These are phyloP conservation scores for Diaporthe longicolla DNA, from an alignment of 2,329 filamentous ascomycete genomes.

Conservation along the genomic window DNA sequence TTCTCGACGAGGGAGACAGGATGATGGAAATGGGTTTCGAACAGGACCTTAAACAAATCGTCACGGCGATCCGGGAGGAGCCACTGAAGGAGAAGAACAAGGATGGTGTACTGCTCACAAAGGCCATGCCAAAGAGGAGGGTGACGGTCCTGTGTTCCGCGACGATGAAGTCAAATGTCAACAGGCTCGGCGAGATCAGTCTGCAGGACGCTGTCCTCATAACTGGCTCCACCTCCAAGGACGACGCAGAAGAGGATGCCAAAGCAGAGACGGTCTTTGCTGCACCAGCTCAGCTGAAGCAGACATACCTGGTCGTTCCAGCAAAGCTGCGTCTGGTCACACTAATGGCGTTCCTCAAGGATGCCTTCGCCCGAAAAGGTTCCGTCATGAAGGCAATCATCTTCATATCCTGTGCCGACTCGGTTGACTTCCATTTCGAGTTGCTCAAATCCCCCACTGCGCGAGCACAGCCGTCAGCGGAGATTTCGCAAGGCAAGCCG, in stretches of 20 bases:
- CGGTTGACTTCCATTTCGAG: constrained; percentile 96
- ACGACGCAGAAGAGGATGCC: constrained; percentile 60
- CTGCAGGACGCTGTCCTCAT: constrained; percentile 93
- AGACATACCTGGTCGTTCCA: constrained; percentile 88
- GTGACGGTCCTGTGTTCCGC: constrained; percentile 95
- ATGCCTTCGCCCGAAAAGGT: constrained; percentile 88
- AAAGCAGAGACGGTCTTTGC: constrained; percentile 74
- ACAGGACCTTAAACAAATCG: constrained; percentile 90
- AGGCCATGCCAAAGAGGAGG: constrained; percentile 79
- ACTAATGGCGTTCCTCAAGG: constrained; percentile 85
- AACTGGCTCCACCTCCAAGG: constrained; percentile 73
- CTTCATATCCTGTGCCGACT: constrained; percentile 97
- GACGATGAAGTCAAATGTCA: constrained; percentile 98
- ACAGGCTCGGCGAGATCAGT: constrained; percentile 93
- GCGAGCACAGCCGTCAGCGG: constrained; percentile 50
- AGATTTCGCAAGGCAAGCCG: constrained; percentile 48
- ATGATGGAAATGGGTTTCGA: constrained; percentile 99
- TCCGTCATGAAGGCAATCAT: constrained; percentile 97
- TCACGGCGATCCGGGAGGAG: constrained; percentile 81
- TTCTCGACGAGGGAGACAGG: constrained; percentile 96
- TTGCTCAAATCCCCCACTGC: constrained; percentile 70
- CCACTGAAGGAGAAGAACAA: constrained; percentile 71
- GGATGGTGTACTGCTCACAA: constrained; percentile 70
- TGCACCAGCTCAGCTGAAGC: constrained; percentile 93
- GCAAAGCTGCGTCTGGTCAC: constrained; percentile 93